phyloP scores from a whole-genome alignment of 2,329 filamentous ascomycete genomes.

The Paraphaeosphaeria minitans region DNA sequence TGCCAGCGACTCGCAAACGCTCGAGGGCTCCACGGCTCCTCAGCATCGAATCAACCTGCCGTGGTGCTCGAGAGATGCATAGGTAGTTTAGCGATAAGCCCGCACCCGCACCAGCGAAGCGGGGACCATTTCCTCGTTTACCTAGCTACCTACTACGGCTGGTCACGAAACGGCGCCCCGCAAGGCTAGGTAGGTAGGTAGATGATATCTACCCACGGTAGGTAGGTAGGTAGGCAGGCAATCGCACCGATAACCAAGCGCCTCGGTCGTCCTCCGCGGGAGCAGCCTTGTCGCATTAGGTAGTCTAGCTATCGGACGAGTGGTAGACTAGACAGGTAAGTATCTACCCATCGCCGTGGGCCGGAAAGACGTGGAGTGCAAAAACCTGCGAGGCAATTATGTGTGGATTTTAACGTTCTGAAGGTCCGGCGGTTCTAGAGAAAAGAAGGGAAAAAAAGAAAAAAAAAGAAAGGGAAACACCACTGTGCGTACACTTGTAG shows the following conservation, averaged over 20 bases:
- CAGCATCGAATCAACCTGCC: background rate
- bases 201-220: too few relatives aligned
- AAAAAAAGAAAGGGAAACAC: too few relatives aligned
- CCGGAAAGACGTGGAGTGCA: conserved; percentile 6
- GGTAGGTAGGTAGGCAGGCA: too few relatives aligned
- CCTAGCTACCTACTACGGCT: too few relatives aligned
- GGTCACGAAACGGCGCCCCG: background rate
- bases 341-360: conserved; percentile 2
- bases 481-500: too few relatives aligned
- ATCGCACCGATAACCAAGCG: background rate
- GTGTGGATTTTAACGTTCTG: background rate
- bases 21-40: background rate
- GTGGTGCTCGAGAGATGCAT: background rate
- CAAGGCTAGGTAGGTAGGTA: conserved; percentile 3
- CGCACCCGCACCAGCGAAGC: background rate
- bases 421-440: background rate
- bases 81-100: background rate
- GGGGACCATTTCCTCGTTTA: background rate
- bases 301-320: conserved; percentile 1
- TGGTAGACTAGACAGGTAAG: background rate
- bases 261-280: background rate
- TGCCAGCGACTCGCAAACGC: background rate
- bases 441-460: too few relatives aligned
- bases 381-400: conserved; percentile 1
- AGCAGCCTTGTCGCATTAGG: background rate